A percentile compares a stretch with the other conserved stretches of the same genome.
These are phyloP conservation scores for Trypanosoma rangeli DNA, from an alignment of 208 protist genomes.

Conservation along the genomic window DNA sequence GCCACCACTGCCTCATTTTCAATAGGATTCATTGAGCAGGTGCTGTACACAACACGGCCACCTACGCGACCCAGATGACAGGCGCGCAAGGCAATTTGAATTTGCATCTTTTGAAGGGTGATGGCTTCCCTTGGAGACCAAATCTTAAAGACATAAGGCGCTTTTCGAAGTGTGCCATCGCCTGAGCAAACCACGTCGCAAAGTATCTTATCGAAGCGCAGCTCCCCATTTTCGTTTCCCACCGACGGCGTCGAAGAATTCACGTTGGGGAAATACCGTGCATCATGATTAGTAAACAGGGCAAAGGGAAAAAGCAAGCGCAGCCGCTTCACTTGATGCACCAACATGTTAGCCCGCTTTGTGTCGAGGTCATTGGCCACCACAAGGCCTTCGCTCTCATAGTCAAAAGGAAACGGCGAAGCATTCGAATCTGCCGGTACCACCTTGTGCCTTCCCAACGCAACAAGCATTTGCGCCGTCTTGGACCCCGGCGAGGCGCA, in stretches of 20 bases:
- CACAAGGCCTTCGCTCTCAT: slow-evolving; percentile 67
- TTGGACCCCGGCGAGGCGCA: slow-evolving; percentile 92
- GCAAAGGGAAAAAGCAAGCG: slow-evolving; percentile 84
- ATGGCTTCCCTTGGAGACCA: slow-evolving; percentile 83
- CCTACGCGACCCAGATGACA: slow-evolving; percentile 75
- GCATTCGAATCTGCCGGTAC: slow-evolving; percentile 43
- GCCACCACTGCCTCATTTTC: slow-evolving; percentile 97
- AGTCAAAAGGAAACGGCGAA: slow-evolving; percentile 82
- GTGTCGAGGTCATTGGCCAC: slow-evolving; percentile 88
- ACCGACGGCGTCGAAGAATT: slow-evolving; percentile 16
- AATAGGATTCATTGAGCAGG: slow-evolving; percentile 96
- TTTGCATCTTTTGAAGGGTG: slow-evolving; percentile 80
- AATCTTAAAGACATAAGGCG: slow-evolving; percentile 74
- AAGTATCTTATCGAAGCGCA: slow-evolving; percentile 92
- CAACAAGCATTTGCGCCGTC: slow-evolving; percentile 84
- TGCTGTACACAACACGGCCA: slow-evolving; percentile 95
- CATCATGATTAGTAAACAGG: slow-evolving; percentile 92
- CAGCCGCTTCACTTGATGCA: slow-evolving; percentile 87
- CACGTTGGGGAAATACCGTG: slow-evolving; percentile 76
- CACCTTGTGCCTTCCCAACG: slow-evolving; percentile 75
- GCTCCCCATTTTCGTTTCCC: slow-evolving; percentile 58
- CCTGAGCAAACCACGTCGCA: slow-evolving; percentile 95
- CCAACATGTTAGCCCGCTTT: slow-evolving; percentile 85
- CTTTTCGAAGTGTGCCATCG: slow-evolving; percentile 92
- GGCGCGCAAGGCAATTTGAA: slow-evolving; percentile 80